These are phyloP conservation scores for Ganoderma multipileum DNA, from an alignment of 1,284 basidiomycete species.

Conservation along the genomic window DNA sequence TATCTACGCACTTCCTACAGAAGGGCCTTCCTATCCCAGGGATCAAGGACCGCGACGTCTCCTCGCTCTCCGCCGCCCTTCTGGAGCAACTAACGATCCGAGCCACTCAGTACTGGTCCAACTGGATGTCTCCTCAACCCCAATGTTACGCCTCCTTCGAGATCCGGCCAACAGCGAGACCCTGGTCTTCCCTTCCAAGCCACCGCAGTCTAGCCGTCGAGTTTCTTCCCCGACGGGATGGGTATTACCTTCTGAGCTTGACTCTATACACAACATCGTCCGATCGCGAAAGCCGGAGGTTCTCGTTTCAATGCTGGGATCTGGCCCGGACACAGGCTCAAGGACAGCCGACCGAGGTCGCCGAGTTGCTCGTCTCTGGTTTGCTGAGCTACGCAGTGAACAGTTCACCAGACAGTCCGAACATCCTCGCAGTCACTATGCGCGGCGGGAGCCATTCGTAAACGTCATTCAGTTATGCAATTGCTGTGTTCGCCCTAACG, in stretches of 20 bases:
- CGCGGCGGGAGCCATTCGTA: constrained; percentile 5
- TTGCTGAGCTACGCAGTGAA: constrained; percentile 33
- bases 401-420: constrained; percentile 14
- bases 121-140: constrained; percentile 56
- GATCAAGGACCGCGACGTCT: constrained; percentile 38
- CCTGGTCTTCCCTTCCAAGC: constrained; percentile 24
- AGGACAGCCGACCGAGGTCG: constrained; percentile 18
- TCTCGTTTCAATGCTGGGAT: constrained; percentile 63
- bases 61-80: constrained; percentile 45
- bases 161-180: constrained; percentile 35
- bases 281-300: constrained; percentile 31
- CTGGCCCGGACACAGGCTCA: constrained; percentile 5
- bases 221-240: constrained; percentile 49
- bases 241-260: constrained; percentile 54
- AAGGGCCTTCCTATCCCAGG: constrained; percentile 56
- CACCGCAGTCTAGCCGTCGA: constrained; percentile 48
- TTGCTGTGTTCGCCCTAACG: neutral
- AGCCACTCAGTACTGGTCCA: constrained; percentile 49
- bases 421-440: constrained; percentile 27
- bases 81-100: constrained; percentile 50
- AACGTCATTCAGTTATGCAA: neutral
- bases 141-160: constrained; percentile 36
- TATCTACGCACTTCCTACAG: constrained; percentile 49
- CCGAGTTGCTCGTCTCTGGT: constrained; percentile 23
- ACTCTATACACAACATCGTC: constrained; percentile 37